phyloP scores from a whole-genome alignment of 2,329 filamentous ascomycete species.

The Allantophomopsis lycopodina region DNA sequence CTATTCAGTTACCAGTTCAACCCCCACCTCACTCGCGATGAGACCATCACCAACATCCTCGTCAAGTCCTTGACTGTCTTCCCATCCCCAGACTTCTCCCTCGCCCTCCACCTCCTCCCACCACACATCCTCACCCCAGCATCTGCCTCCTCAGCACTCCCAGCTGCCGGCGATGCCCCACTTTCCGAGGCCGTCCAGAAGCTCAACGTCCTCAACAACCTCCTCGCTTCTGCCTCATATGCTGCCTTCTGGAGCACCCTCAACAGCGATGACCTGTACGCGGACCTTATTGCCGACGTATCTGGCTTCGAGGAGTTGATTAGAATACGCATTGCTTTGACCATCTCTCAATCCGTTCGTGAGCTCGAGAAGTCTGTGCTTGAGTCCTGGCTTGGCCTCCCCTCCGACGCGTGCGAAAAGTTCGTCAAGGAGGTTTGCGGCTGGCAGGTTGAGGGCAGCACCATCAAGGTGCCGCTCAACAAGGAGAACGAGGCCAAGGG shows the following conservation, averaged over 20 bases:
- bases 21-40: conserved; percentile 91
- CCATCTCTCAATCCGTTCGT: conserved; percentile 69
- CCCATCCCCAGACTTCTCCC: conserved; percentile 87
- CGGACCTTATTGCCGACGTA: conserved; percentile 89
- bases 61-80: conserved; percentile 97
- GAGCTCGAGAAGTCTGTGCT: conserved; percentile 56
- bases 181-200: conserved; percentile 76
- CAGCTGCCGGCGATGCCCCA: conserved; percentile 44
- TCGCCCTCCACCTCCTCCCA: conserved; percentile 86
- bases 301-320: conserved; percentile 90
- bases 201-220: conserved; percentile 52
- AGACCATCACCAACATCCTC: conserved; percentile 97
- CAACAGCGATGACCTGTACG: conserved; percentile 89
- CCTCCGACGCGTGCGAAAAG: conserved; percentile 53
- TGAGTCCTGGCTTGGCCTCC: conserved; percentile 64
- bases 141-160: conserved; percentile 29
- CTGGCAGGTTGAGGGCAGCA: conserved; percentile 58
- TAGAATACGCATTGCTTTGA: conserved; percentile 76
- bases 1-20: conserved; percentile 89
- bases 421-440: conserved; percentile 77
- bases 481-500: conserved; percentile 97
- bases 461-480: conserved; percentile 73
- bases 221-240: conserved; percentile 86
- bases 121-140: conserved; percentile 59
- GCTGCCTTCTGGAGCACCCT: conserved; percentile 84